Conservation (phyloP, 2,329 filamentous ascomycete genomes). For the Penicillium nordicum region DNA sequence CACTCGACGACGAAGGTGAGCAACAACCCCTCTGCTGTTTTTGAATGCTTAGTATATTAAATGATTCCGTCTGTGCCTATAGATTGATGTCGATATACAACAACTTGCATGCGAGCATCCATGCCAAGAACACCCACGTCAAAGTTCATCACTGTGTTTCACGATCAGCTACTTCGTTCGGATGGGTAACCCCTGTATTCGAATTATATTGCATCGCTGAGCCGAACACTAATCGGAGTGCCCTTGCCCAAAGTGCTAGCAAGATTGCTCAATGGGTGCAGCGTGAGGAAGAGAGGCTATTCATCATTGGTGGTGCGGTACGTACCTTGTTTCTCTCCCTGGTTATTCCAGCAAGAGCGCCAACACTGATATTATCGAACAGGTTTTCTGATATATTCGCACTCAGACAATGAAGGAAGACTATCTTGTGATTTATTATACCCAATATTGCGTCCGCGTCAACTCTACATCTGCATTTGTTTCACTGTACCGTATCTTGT, state of each 20-base stretch:
- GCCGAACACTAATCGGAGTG: slow-evolving; percentile 59
- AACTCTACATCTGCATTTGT: neutral
- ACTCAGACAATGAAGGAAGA: neutral
- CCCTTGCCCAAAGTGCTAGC: slow-evolving; percentile 80
- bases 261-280: slow-evolving; percentile 88
- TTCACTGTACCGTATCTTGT: neutral
- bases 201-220: slow-evolving; percentile 95
- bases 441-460: neutral
- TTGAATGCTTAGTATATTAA: neutral
- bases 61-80: slow-evolving; percentile 1
- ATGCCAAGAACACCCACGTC: slow-evolving; percentile 76
- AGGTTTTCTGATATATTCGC: slow-evolving; percentile 22
- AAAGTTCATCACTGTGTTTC: slow-evolving; percentile 80
- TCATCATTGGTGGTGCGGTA: slow-evolving; percentile 97
- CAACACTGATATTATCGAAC: slow-evolving; percentile 1
- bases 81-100: slow-evolving; percentile 81
- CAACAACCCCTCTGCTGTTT: neutral
- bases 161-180: slow-evolving; percentile 73
- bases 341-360: neutral
- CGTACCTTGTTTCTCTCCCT: slow-evolving; percentile 13
- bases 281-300: slow-evolving; percentile 86
- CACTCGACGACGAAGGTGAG: slow-evolving; percentile 61
- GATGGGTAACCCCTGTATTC: slow-evolving; percentile 87
- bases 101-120: slow-evolving; percentile 77
- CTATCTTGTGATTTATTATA: slow-evolving; percentile 3